Base-by-base conservation (phyloP, 2,329 filamentous ascomycete genomes). In the Plectosphaerella cucumerina region DNA sequence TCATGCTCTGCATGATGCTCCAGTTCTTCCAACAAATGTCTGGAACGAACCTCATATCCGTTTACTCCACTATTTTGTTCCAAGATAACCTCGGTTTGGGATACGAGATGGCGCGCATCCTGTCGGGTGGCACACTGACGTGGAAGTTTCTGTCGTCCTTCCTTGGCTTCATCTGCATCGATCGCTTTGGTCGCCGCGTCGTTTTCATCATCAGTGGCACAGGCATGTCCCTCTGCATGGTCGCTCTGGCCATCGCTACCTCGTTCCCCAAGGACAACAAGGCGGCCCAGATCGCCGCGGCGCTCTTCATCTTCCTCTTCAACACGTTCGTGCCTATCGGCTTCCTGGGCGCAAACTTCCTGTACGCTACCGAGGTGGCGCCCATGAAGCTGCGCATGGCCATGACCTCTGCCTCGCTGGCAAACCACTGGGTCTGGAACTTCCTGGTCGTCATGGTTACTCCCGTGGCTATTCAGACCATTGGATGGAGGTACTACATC, bases 301-400 rank as follows among this genome's bases (percentile, higher is more conserved):
- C 76, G 1, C 71, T 78, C 54, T 82, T 82, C 62, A 72, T 84
- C 46, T 84, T 80, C 63, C 62, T 81, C 44, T 85, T 80, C 68
- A 80, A 82, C 64, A 79, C 76, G 57, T 83, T 84, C 64, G 77
- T 82, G 43, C 78, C 77, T 0, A 77, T 82, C 51, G 81, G 79
- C 0, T 82, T 81, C 65, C 69, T 82, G 0, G 80, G 81, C 1
- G 73, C 78, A 31, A 82, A 81, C 57, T 84, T 82, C 65, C 67
- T 84, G 18, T 84, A 84, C 64, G 80, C 78, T 52, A 76, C 80
- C 1, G 80, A 84, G 58, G 69, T 83, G 17, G 78, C 79, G 0
- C 80, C 80, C 1, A 66, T 77, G 15, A 65, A 73, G 11, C 62
- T 80, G 23, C 68, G 77, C 18, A 75, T 78, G 53, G 72, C 76